Evolutionary conservation across 768 basidiomycete species (phyloP).

Genomic region (Boletus tylopilopsis): DNA sequence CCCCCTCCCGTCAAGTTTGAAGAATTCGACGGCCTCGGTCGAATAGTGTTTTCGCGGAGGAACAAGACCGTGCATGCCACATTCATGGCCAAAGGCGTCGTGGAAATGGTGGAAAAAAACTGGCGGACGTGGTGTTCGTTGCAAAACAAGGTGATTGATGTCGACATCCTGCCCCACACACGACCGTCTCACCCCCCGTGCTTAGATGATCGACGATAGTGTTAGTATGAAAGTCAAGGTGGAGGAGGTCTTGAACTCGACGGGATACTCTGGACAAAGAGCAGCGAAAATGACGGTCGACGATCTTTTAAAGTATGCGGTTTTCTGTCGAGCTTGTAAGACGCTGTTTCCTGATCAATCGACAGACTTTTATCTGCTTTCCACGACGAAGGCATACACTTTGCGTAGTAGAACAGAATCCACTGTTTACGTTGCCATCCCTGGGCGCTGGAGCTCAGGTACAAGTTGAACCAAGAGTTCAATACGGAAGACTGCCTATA

Average conservation of each 20-base stretch:
- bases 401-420: constrained; percentile 51
- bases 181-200: not conserved
- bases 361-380: constrained; percentile 68
- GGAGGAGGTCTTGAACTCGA: constrained; percentile 68
- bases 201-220: constrained; percentile 65
- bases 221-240: constrained; percentile 66
- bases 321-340: not conserved
- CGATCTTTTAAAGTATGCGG: constrained; percentile 78
- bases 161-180: not conserved
- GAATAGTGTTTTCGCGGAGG: constrained; percentile 84
- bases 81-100: constrained; percentile 91
- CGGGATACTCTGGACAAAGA: constrained; percentile 70
- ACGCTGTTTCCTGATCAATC: not conserved
- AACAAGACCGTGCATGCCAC: constrained; percentile 90
- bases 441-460: no score
- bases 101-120: constrained; percentile 92
- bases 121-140: constrained; percentile 89
- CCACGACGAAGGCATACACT: constrained; percentile 72
- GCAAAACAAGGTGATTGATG: constrained; percentile 52
- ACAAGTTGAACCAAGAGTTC: no score
- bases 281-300: constrained; percentile 94
- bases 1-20: constrained; percentile 95
- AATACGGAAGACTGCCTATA: no score
- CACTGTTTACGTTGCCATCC: no score
- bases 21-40: constrained; percentile 93